Conservation (phyloP, 2,329 filamentous ascomycete species). For the Periconia macrospinosa region DNA sequence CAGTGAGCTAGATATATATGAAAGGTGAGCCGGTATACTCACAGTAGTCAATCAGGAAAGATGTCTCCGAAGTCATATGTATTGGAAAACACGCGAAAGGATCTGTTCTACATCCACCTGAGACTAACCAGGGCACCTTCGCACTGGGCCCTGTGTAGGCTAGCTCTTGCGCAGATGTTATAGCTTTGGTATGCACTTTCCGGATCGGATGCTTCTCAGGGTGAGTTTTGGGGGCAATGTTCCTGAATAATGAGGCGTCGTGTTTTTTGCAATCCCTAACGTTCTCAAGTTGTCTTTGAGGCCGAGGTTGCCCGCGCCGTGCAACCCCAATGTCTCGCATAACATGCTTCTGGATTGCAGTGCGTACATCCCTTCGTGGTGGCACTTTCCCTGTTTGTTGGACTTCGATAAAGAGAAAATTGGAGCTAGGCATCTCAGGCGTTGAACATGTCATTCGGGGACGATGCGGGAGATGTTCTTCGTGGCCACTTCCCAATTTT, state of each 20-base stretch:
- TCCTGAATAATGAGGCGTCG: conserved; percentile 10
- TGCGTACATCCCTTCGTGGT: conserved; percentile 10
- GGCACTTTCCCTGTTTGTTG: conserved; percentile 12
- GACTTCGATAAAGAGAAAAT: conserved; percentile 12
- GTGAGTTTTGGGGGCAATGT: conserved; percentile 8
- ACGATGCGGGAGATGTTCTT: conserved; percentile 9
- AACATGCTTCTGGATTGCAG: conserved; percentile 13
- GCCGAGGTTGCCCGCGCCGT: conserved; percentile 10
- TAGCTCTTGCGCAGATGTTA: conserved; percentile 10
- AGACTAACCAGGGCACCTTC: conserved; percentile 9
- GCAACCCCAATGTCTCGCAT: conserved; percentile 14
- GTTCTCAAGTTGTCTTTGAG: conserved; percentile 10
- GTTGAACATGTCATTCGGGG: conserved; percentile 10
- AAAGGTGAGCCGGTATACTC: conserved; percentile 9
- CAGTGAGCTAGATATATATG: conserved; percentile 9
- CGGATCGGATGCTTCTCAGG: conserved; percentile 2
- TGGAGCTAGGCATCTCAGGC: conserved; percentile 11
- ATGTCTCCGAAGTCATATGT: conserved; percentile 12
- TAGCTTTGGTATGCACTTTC: conserved; percentile 9
- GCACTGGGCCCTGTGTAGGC: conserved; percentile 9
- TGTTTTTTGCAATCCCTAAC: conserved; percentile 11
- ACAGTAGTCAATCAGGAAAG: conserved; percentile 12
- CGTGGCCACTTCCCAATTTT: conserved; percentile 5
- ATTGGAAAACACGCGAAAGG: conserved; percentile 11
- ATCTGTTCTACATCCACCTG: conserved; percentile 13